A percentile compares a stretch with the other conserved stretches of the same genome.
These are phyloP conservation scores for Stagonosporopsis rhizophila DNA, from an alignment of 2,329 filamentous ascomycete genomes.

Conservation along the genomic window DNA sequence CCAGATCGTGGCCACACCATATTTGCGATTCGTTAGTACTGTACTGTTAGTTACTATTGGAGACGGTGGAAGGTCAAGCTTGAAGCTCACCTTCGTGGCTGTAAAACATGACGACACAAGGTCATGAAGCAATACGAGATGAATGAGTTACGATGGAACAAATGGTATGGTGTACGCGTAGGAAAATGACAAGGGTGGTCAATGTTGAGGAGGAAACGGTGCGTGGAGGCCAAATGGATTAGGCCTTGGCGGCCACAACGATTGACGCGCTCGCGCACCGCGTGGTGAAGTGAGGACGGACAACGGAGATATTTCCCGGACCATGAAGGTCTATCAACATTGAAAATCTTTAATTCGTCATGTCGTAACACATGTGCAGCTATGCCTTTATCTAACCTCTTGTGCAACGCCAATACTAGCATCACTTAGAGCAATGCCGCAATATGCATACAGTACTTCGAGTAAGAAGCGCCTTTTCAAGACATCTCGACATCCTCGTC, in stretches of 20 bases:
- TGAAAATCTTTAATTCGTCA: conserved; percentile 25
- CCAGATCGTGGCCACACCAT: conserved; percentile 96
- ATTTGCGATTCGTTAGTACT: conserved; percentile 83
- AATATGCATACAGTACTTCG: conserved; percentile 16
- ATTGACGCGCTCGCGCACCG: conserved; percentile 23
- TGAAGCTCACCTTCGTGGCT: conserved; percentile 81
- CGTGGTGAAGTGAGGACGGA: conserved; percentile 31
- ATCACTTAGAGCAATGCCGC: conserved; percentile 15
- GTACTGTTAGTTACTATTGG: conserved; percentile 37
- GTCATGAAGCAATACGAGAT: conserved; percentile 12
- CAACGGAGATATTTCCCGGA: neutral
- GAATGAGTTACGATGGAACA: conserved; percentile 7
- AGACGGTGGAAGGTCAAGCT: neutral
- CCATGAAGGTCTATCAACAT: neutral
- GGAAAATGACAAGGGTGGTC: neutral
- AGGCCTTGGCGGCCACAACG: conserved; percentile 17
- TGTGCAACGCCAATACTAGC: conserved; percentile 42
- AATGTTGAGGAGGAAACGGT: neutral
- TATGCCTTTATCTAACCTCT: conserved; percentile 30
- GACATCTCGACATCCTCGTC: conserved; percentile 54
- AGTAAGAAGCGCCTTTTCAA: conserved; percentile 17
- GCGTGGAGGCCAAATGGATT: neutral
- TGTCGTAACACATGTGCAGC: conserved; percentile 27
- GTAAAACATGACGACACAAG: conserved; percentile 77
- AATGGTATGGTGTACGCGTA: conserved; percentile 1